These are phyloP conservation scores for Eutypella sp. DNA, from an alignment of 2,329 filamentous ascomycete species.

Conservation along the genomic window DNA sequence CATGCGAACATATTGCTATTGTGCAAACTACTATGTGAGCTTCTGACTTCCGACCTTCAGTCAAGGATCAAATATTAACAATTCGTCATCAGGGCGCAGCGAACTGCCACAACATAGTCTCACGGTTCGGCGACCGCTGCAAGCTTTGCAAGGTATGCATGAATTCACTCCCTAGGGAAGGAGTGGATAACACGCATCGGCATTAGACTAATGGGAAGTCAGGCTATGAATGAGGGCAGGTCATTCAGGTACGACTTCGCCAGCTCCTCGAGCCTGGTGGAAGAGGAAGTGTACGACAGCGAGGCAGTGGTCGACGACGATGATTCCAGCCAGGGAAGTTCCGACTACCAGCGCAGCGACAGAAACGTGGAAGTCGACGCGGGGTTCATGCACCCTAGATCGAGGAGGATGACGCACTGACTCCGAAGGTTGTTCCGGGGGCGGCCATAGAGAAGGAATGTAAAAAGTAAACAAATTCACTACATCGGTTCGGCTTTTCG, in stretches of 20 bases:
- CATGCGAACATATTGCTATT: constrained; percentile 22
- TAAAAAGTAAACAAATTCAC: no score
- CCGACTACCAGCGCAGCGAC: neutral
- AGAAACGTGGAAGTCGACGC: neutral
- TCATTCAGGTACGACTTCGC: constrained; percentile 13
- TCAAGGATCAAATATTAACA: neutral
- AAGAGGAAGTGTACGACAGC: constrained; percentile 10
- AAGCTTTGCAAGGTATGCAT: constrained; percentile 20
- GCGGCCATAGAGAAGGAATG: neutral
- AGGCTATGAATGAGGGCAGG: constrained; percentile 23
- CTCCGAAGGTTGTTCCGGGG: neutral
- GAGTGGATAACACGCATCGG: neutral
- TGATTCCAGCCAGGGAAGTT: neutral
- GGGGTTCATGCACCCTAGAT: neutral
- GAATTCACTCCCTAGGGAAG: neutral
- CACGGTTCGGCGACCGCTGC: constrained; percentile 24
- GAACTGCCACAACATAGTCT: constrained; percentile 26
- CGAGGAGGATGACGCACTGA: neutral
- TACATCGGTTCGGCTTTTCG: neutral
- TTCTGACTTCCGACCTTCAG: constrained; percentile 1
- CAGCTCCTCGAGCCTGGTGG: constrained; percentile 3
- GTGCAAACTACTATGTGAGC: constrained; percentile 26
- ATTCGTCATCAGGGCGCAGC: constrained; percentile 13
- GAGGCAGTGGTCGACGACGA: constrained; percentile 5
- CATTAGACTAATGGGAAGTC: neutral